Conservation (phyloP, 164 flowering plant genomes). For the Stephania cephalantha region DNA sequence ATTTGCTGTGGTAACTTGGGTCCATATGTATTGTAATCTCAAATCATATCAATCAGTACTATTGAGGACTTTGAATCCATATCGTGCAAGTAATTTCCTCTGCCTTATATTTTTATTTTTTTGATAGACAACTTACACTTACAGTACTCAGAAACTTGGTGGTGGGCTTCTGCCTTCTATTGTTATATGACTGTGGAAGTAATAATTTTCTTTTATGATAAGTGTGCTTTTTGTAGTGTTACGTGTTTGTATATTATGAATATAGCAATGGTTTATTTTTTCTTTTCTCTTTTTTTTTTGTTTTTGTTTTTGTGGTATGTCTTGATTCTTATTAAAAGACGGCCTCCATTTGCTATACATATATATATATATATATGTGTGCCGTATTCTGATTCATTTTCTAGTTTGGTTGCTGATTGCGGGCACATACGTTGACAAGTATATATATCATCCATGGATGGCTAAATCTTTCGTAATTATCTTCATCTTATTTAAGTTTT, state of each 20-base stretch:
- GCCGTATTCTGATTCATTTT: too few relatives aligned
- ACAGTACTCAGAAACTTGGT: too few relatives aligned
- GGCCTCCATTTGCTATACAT: too few relatives aligned
- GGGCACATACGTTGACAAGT: too few relatives aligned
- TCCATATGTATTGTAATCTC: slow-evolving; percentile 96
- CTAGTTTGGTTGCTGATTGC: too few relatives aligned
- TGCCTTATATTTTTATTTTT: not conserved
- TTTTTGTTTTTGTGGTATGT: not conserved
- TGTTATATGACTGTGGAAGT: not conserved
- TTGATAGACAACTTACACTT: too few relatives aligned
- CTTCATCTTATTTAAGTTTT: not conserved
- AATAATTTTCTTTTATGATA: not conserved
- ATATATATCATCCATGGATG: too few relatives aligned
- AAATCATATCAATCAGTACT: slow-evolving; percentile 90
- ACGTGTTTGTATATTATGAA: not conserved
- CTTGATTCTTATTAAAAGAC: not conserved
- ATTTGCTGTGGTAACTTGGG: slow-evolving; percentile 64
- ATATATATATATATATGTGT: too few relatives aligned
- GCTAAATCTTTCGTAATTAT: not conserved
- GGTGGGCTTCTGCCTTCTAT: too few relatives aligned
- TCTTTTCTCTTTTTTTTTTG: too few relatives aligned
- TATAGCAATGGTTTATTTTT: too few relatives aligned
- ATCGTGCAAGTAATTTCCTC: slow-evolving; percentile 81
- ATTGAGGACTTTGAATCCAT: slow-evolving; percentile 88
- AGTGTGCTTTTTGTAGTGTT: not conserved